Percentiles rank a stretch among this genome's conserved stretches.
These are phyloP conservation scores for Xerocomellus intermedius DNA, from an alignment of 768 basidiomycete genomes.

Conservation along the genomic window DNA sequence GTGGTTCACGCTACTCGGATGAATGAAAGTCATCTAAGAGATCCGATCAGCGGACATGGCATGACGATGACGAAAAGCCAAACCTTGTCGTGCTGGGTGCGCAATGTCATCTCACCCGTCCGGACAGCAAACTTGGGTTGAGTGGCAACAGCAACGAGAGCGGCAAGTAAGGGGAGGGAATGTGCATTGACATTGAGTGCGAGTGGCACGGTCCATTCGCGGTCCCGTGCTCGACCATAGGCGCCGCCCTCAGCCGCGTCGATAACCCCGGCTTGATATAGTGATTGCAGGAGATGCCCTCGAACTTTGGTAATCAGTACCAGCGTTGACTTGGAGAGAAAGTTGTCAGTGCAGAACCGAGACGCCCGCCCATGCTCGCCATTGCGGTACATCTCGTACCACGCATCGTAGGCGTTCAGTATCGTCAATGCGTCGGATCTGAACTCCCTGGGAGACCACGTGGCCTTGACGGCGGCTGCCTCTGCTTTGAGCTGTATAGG, in stretches of 20 bases:
- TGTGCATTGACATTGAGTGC: slow-evolving; percentile 72
- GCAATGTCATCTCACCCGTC: slow-evolving; percentile 60
- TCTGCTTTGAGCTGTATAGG: slow-evolving; percentile 75
- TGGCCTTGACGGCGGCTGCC: slow-evolving; percentile 68
- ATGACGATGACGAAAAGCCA: slow-evolving; percentile 4
- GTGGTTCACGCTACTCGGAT: slow-evolving; percentile 84
- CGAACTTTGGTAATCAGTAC: slow-evolving; percentile 80
- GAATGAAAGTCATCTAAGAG: slow-evolving; percentile 68
- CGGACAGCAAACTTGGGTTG: slow-evolving; percentile 91
- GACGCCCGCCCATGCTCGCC: slow-evolving; percentile 68
- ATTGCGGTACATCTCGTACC: slow-evolving; percentile 69
- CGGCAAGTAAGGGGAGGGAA: slow-evolving; percentile 74
- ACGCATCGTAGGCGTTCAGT: slow-evolving; percentile 76
- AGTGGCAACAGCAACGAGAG: slow-evolving; percentile 78
- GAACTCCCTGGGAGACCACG: slow-evolving; percentile 78
- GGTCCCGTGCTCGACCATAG: slow-evolving; percentile 30
- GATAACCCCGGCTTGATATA: slow-evolving; percentile 80
- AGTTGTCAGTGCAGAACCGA: slow-evolving; percentile 80
- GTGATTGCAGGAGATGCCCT: slow-evolving; percentile 68
- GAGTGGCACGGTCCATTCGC: slow-evolving; percentile 50
- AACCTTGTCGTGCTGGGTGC: slow-evolving; percentile 87
- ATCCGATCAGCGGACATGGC: slow-evolving; percentile 9
- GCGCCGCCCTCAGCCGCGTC: slow-evolving; percentile 72
- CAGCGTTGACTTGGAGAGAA: slow-evolving; percentile 83
- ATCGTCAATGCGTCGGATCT: slow-evolving; percentile 81